Conservation (phyloP, 345 rosid species). For the Lepidium africanum region DNA sequence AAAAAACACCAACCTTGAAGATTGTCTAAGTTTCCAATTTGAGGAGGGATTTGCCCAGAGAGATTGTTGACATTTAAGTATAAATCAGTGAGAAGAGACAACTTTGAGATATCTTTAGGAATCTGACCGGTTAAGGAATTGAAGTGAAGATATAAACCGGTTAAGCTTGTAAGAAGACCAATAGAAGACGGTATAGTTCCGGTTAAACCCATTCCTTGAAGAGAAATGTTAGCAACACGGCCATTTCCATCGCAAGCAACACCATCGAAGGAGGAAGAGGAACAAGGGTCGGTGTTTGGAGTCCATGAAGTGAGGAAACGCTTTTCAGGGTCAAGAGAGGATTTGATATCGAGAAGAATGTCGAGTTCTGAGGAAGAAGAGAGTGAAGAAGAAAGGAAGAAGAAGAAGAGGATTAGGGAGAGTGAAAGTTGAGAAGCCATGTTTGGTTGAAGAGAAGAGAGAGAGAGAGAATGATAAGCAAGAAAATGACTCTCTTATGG, state of each 20-base stretch:
- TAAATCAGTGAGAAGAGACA: constrained; percentile 61
- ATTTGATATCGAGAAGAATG: constrained; percentile 64
- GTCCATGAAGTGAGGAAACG: constrained; percentile 72
- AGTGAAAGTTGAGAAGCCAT: constrained; percentile 29
- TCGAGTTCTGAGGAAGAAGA: constrained; percentile 51
- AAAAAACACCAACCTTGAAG: constrained; percentile 67
- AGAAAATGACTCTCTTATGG: constrained; percentile 23
- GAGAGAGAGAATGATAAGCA: constrained; percentile 13
- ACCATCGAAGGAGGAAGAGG: constrained; percentile 55
- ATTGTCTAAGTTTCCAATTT: constrained; percentile 55
- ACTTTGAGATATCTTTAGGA: constrained; percentile 61
- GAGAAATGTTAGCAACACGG: constrained; percentile 72
- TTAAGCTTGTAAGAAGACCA: constrained; percentile 66
- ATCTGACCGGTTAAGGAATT: constrained; percentile 66
- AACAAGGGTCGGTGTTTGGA: constrained; percentile 47
- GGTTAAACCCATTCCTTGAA: constrained; percentile 81
- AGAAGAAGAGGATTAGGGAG: constrained; percentile 26
- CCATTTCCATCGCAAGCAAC: constrained; percentile 74
- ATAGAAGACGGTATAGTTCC: constrained; percentile 73
- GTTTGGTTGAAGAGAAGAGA: constrained; percentile 39
- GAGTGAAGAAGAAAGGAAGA: constrained; percentile 24
- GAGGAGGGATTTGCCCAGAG: constrained; percentile 68
- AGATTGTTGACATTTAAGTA: constrained; percentile 84
- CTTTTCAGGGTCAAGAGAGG: constrained; percentile 72
- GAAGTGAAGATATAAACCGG: constrained; percentile 87